These are phyloP conservation scores for Alternaria sp. DNA, from an alignment of 2,329 filamentous ascomycete genomes.

Conservation along the genomic window DNA sequence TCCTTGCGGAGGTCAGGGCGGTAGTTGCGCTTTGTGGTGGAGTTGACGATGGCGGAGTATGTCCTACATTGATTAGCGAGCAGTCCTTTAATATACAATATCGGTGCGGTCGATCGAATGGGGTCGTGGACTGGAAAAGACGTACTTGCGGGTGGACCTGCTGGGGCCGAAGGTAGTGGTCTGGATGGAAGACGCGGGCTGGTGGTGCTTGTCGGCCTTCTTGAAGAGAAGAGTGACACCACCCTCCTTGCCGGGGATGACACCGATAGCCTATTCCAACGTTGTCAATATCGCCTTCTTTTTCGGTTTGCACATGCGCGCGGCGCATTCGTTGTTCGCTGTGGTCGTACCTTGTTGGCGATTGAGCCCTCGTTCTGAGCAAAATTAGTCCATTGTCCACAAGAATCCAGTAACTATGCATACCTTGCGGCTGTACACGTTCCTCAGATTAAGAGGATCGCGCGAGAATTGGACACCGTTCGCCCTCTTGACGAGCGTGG, in stretches of 20 bases:
- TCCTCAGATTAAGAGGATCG: constrained; percentile 91
- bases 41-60: constrained; percentile 87
- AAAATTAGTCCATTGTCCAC: constrained; percentile 35
- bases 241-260: constrained; percentile 78
- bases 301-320: neutral
- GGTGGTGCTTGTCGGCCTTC: constrained; percentile 75
- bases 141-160: constrained; percentile 83
- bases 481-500: constrained; percentile 90
- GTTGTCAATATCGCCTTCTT: constrained; percentile 18
- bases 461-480: constrained; percentile 91
- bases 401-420: constrained; percentile 24
- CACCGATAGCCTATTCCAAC: constrained; percentile 75
- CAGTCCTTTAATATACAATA: neutral
- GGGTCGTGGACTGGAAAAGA: constrained; percentile 32
- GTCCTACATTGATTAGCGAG: constrained; percentile 60
- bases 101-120: neutral
- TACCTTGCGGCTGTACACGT: constrained; percentile 92
- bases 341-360: constrained; percentile 80
- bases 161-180: constrained; percentile 74
- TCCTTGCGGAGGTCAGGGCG: constrained; percentile 62
- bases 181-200: constrained; percentile 73
- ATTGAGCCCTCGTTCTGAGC: constrained; percentile 85
- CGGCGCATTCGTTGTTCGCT: constrained; percentile 21
- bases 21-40: constrained; percentile 85
- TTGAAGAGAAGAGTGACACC: constrained; percentile 84